Percentiles rank a stretch among this genome's conserved stretches.
phyloP scores from a whole-genome alignment of 2,329 filamentous ascomycete genomes.

The Cladorrhinum sp. region DNA sequence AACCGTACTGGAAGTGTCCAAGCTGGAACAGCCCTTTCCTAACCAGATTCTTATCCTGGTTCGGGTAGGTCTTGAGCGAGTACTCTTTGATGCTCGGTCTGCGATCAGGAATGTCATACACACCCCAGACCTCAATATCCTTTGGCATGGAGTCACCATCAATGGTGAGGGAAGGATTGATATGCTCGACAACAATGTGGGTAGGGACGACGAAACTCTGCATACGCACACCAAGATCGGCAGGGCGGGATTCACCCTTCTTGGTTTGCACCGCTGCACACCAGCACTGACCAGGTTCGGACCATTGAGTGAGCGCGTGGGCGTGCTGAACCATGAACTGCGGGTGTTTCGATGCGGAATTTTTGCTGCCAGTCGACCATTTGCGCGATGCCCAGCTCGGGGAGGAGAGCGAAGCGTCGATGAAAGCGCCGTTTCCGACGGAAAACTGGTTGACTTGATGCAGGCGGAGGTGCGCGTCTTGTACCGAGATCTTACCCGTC shows the following conservation, averaged over 20 bases:
- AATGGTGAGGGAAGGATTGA: slow-evolving; percentile 58
- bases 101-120: slow-evolving; percentile 46
- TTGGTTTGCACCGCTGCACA: slow-evolving; percentile 57
- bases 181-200: slow-evolving; percentile 70
- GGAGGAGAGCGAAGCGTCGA: slow-evolving; percentile 61
- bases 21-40: slow-evolving; percentile 53
- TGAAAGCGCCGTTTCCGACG: slow-evolving; percentile 59
- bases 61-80: slow-evolving; percentile 41
- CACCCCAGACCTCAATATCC: slow-evolving; percentile 68
- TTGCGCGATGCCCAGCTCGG: slow-evolving; percentile 46
- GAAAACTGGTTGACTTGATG: slow-evolving; percentile 73
- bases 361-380: slow-evolving; percentile 25
- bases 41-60: slow-evolving; percentile 25
- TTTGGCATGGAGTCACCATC: slow-evolving; percentile 61
- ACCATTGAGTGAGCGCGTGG: slow-evolving; percentile 65
- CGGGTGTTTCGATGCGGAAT: slow-evolving; percentile 22
- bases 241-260: slow-evolving; percentile 48
- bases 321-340: slow-evolving; percentile 38
- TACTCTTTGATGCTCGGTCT: slow-evolving; percentile 43
- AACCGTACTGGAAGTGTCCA: slow-evolving; percentile 53
- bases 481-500: slow-evolving; percentile 41
- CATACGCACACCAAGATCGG: slow-evolving; percentile 63
- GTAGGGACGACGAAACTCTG: slow-evolving; percentile 59
- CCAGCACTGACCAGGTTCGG: slow-evolving; percentile 83
- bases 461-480: slow-evolving; percentile 40